phyloP scores from a whole-genome alignment of 108 stramenopile species.

The Cyclostephanos invisitatus region DNA sequence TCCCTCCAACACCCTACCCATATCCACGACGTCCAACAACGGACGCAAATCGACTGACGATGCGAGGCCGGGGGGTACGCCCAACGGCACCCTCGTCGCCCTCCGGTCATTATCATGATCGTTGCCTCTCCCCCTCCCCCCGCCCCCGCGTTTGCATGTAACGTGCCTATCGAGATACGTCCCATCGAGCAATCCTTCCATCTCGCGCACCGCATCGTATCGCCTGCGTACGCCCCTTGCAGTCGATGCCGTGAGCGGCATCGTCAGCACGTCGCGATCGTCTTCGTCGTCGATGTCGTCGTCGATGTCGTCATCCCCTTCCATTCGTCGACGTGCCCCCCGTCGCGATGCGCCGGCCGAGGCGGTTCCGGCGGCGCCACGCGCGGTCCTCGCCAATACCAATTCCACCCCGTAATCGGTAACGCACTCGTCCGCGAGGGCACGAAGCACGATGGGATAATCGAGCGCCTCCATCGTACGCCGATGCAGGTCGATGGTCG shows the following conservation, averaged over 20 bases:
- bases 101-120: conserved; percentile 55
- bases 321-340: neutral
- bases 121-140: conserved; percentile 42
- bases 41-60: conserved; percentile 57
- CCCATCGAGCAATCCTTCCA: conserved; percentile 57
- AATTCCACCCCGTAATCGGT: conserved; percentile 56
- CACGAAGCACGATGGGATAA: conserved; percentile 61
- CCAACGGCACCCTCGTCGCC: conserved; percentile 37
- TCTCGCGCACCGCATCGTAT: conserved; percentile 69
- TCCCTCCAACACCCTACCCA: conserved; percentile 63
- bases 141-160: conserved; percentile 13
- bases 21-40: conserved; percentile 57
- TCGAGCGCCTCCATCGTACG: conserved; percentile 76
- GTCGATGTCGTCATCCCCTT: neutral
- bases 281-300: neutral
- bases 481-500: conserved; percentile 57
- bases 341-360: too few species aligned
- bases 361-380: neutral
- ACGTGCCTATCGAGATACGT: conserved; percentile 23
- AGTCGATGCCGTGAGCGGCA: conserved; percentile 55
- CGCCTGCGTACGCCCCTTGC: conserved; percentile 58
- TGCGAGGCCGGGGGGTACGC: conserved; percentile 51
- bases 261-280: conserved; percentile 17
- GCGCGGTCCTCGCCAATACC: conserved; percentile 18
- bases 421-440: conserved; percentile 56